Base-by-base conservation (phyloP, 2,329 filamentous ascomycete genomes). In the Paecilomyces variotii region DNA sequence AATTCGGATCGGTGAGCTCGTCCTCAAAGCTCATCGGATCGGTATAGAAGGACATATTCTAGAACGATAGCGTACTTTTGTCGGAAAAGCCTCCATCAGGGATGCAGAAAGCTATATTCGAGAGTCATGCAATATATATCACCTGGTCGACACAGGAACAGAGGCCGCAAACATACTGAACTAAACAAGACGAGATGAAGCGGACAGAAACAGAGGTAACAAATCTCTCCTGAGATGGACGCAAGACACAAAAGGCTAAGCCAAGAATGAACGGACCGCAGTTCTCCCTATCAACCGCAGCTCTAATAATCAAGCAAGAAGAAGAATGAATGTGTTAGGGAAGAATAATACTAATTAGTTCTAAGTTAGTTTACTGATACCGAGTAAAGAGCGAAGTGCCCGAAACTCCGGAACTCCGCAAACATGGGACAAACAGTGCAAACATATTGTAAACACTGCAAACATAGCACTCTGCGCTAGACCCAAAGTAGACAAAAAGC, bases 71-170 rank as follows among this genome's bases (percentile, higher is more conserved):
- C n/a, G 30, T 61, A 60, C 19, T 60, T 59, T 61, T 32, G 54
- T 60, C 49, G 54, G 51, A 56, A 49, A 50, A 54, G 49, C 27
- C 60, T 62, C 61, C 61, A 66, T 65, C 57, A 63, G 64, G 58
- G 60, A 51, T 25, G 24, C 25, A 26, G 14, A 56, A 14, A 30
- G 24, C n/a, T 54, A 14, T 14, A 9, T 14, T 9, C n/a, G 39
- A 45, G 39, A 45, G 19, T 45, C 39, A 45, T 24, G 39, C n/a
- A 24, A 14, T n/a, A 14, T 45, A 45, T 45, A 45, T 45, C 39
- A 45, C n/a, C 39, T 45, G 39, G 39, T 19, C n/a, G 39, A 45
- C 14, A 45, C 35, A 19, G 35, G 35, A 45, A 2, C 12, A 6
- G n/a, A 19, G 35, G 7, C 35, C 35, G 4, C 35, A 45, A 45